These are phyloP conservation scores for Aspergillus tubingensis DNA, from an alignment of 2,329 filamentous ascomycete genomes.

Conservation along the genomic window DNA sequence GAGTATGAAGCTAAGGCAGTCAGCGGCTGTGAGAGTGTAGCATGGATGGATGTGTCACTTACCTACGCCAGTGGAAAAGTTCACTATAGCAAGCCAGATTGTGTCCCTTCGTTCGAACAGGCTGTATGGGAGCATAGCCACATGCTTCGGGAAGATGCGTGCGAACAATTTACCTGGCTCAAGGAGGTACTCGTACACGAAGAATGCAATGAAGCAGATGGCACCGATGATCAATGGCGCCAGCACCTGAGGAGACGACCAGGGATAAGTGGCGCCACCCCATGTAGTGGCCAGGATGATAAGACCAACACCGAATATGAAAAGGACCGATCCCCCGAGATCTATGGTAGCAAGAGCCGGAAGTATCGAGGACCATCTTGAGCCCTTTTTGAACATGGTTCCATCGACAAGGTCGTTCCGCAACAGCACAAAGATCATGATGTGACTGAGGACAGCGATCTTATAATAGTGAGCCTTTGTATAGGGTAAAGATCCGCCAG, in stretches of 20 bases:
- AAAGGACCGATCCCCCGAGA: conserved; percentile 58
- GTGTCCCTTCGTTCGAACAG: conserved; percentile 61
- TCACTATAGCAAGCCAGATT: conserved; percentile 62
- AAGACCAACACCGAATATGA: conserved; percentile 57
- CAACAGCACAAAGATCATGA: conserved; percentile 59
- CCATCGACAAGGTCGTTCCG: conserved; percentile 60
- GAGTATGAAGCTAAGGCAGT: conserved; percentile 43
- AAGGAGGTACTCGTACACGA: conserved; percentile 59
- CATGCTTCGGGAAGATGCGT: conserved; percentile 55
- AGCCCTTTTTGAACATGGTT: conserved; percentile 43
- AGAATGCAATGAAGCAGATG: conserved; percentile 45
- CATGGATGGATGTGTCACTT: conserved; percentile 24
- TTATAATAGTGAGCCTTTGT: conserved; percentile 30
- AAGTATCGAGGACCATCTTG: conserved; percentile 40
- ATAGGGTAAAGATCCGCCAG: background rate
- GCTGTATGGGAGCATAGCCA: conserved; percentile 65
- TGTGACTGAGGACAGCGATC: conserved; percentile 53
- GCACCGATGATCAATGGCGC: conserved; percentile 52
- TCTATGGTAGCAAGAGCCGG: conserved; percentile 58
- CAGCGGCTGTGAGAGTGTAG: background rate
- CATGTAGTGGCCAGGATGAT: conserved; percentile 59
- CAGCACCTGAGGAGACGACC: conserved; percentile 54
- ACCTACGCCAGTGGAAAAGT: conserved; percentile 60
- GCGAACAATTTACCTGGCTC: conserved; percentile 52
- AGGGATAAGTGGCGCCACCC: conserved; percentile 57